These are phyloP conservation scores for Quaeritorhiza haematococci DNA, from an alignment of 371 early-diverging fungal species.

Conservation along the genomic window DNA sequence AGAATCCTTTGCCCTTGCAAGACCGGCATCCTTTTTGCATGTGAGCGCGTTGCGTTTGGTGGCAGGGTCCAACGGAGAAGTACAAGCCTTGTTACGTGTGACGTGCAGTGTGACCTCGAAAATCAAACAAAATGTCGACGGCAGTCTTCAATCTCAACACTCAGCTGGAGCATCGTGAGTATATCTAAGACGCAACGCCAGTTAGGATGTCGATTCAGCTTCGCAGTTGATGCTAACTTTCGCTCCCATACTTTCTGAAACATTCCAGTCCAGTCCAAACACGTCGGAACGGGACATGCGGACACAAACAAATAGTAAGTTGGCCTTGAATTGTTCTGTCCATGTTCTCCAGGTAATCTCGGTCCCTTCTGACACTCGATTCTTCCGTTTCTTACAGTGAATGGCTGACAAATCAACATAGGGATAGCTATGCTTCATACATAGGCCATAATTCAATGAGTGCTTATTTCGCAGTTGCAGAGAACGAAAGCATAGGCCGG, in stretches of 20 bases:
- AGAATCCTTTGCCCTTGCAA: too few species aligned
- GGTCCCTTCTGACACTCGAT: neutral
- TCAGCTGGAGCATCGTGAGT: slow-evolving; percentile 75
- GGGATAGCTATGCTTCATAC: slow-evolving; percentile 76
- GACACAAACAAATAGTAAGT: slow-evolving; percentile 81
- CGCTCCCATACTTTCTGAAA: neutral
- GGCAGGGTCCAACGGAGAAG: too few species aligned
- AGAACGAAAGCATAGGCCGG: slow-evolving; percentile 77
- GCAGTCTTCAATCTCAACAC: slow-evolving; percentile 62
- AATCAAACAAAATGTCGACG: slow-evolving; percentile 12
- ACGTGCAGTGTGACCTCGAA: too few species aligned
- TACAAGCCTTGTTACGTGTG: too few species aligned
- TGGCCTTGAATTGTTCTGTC: neutral
- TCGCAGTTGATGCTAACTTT: neutral
- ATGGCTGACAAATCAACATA: slow-evolving; percentile 79
- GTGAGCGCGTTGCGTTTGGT: too few species aligned
- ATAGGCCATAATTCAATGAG: slow-evolving; percentile 71
- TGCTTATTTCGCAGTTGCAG: slow-evolving; percentile 74
- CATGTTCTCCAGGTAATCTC: neutral
- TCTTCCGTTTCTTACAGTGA: slow-evolving; percentile 46
- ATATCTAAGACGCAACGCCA: neutral
- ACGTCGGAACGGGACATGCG: slow-evolving; percentile 89
- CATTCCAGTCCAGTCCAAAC: slow-evolving; percentile 75
- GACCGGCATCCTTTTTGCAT: too few species aligned
- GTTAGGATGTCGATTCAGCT: neutral